A percentile compares a stretch with the other conserved stretches of the same genome.
Evolutionary conservation across 2,329 filamentous ascomycete species (phyloP).

Genomic region (Diaporthe ilicicola): DNA sequence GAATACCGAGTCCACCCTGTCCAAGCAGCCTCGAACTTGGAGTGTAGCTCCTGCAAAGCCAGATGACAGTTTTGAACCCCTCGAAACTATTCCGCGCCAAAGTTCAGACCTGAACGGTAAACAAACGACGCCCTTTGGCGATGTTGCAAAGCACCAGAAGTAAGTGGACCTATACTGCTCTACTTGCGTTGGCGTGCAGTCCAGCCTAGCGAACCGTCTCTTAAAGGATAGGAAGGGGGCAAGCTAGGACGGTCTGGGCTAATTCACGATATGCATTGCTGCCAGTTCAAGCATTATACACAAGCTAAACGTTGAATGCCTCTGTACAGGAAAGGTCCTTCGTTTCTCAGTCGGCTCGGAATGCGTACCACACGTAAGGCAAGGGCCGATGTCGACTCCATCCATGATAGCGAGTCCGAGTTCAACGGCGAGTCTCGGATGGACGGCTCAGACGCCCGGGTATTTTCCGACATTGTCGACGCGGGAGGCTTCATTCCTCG

Average conservation of each 20-base stretch:
- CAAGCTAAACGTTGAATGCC: slow-evolving; percentile 28
- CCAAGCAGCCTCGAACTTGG: slow-evolving; percentile 64
- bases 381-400: slow-evolving; percentile 66
- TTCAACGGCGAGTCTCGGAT: slow-evolving; percentile 71
- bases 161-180: slow-evolving; percentile 48
- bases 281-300: background rate
- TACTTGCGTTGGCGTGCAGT: background rate
- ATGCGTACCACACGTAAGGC: slow-evolving; percentile 77
- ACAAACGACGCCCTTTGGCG: slow-evolving; percentile 42
- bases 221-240: background rate
- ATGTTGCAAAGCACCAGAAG: slow-evolving; percentile 71
- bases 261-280: background rate
- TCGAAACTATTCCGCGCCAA: slow-evolving; percentile 43
- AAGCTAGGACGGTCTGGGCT: too few species aligned
- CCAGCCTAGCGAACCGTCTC: background rate
- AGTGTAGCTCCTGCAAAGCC: slow-evolving; percentile 53
- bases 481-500: slow-evolving; percentile 81
- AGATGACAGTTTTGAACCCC: slow-evolving; percentile 56
- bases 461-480: slow-evolving; percentile 80
- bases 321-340: slow-evolving; percentile 77
- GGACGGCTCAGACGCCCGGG: slow-evolving; percentile 83
- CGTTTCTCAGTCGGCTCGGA: slow-evolving; percentile 83
- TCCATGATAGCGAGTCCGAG: slow-evolving; percentile 71
- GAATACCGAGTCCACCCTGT: slow-evolving; percentile 63
- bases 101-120: slow-evolving; percentile 53